Evolutionary conservation across 495 filamentous ascomycete species (phyloP).

Genomic region (Lasiosphaeris hirsuta): DNA sequence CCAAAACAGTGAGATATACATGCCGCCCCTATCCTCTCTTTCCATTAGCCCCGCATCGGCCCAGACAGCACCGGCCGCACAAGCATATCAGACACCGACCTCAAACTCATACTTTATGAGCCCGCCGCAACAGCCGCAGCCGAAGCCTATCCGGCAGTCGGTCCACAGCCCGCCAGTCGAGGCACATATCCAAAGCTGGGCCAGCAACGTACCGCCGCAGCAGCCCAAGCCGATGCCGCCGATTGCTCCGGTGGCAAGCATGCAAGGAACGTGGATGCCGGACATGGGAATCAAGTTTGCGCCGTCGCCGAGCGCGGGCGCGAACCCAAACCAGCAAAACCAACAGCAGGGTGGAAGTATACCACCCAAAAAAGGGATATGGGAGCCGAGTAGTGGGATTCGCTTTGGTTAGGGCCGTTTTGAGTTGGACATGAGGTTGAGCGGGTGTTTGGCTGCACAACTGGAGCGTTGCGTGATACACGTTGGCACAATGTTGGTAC

Average conservation of each 20-base stretch:
- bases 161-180: conserved; percentile 32
- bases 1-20: conserved; percentile 41
- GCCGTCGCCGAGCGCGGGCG: conserved; percentile 7
- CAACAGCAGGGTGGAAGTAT: conserved; percentile 13
- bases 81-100: conserved; percentile 16
- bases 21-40: conserved; percentile 48
- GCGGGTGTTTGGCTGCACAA: no score
- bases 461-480: no score
- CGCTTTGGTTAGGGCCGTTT: conserved; percentile 50
- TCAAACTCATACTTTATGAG: conserved; percentile 26
- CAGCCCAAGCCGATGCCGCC: conserved; percentile 50
- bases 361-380: conserved; percentile 33
- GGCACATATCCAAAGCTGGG: conserved; percentile 50
- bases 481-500: no score
- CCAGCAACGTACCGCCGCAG: conserved; percentile 49
- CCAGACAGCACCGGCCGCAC: conserved; percentile 12
- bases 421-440: no score
- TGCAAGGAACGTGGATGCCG: conserved; percentile 68
- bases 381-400: conserved; percentile 63
- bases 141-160: conserved; percentile 31
- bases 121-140: conserved; percentile 27
- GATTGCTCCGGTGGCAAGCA: conserved; percentile 22
- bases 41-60: conserved; percentile 27
- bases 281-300: conserved; percentile 76
- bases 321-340: conserved; percentile 5